These are phyloP conservation scores for Myotisia sp. DNA, from an alignment of 2,329 filamentous ascomycete genomes.

Conservation along the genomic window DNA sequence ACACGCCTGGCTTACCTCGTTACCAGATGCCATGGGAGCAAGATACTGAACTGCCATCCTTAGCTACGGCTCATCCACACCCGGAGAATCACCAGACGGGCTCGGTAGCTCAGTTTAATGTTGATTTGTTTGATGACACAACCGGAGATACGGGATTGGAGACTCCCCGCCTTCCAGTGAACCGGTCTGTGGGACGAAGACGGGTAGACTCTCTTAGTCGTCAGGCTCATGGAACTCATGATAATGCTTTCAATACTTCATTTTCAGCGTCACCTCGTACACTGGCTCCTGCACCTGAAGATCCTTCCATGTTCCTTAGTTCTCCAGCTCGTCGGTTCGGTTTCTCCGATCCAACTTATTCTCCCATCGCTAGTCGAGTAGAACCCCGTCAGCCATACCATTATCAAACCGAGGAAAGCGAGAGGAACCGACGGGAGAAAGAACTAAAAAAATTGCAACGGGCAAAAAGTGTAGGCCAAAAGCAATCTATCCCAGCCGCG, in stretches of 20 bases:
- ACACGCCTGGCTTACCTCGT: conserved; percentile 42
- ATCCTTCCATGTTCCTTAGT: conserved; percentile 35
- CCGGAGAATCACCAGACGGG: conserved; percentile 12
- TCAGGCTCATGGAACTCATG: conserved; percentile 1
- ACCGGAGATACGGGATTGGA: conserved; percentile 2
- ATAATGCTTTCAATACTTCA: conserved; percentile 24
- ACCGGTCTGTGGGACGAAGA: conserved; percentile 1
- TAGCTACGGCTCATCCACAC: conserved; percentile 11
- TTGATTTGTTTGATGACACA: conserved; percentile 11
- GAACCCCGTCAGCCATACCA: conserved; percentile 33
- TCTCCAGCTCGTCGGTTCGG: conserved; percentile 36
- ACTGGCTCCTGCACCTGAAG: conserved; percentile 24
- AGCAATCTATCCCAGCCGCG: conserved; percentile 18
- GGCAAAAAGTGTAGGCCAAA: conserved; percentile 18
- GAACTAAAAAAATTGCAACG: conserved; percentile 23
- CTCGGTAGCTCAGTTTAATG: conserved; percentile 7
- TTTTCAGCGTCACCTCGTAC: conserved; percentile 34
- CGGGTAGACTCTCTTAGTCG: neutral
- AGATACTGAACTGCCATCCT: conserved; percentile 19
- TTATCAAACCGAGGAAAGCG: conserved; percentile 36
- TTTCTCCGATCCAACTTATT: conserved; percentile 22
- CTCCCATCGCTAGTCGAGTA: conserved; percentile 15
- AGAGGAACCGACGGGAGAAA: conserved; percentile 22
- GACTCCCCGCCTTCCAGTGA: conserved; percentile 1
- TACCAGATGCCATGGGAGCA: conserved; percentile 38